Percentiles rank a stretch among this genome's conserved stretches.
Evolutionary conservation across 352 stramenopile genomes (phyloP).

Genomic region (Plasmopara halstedii): DNA sequence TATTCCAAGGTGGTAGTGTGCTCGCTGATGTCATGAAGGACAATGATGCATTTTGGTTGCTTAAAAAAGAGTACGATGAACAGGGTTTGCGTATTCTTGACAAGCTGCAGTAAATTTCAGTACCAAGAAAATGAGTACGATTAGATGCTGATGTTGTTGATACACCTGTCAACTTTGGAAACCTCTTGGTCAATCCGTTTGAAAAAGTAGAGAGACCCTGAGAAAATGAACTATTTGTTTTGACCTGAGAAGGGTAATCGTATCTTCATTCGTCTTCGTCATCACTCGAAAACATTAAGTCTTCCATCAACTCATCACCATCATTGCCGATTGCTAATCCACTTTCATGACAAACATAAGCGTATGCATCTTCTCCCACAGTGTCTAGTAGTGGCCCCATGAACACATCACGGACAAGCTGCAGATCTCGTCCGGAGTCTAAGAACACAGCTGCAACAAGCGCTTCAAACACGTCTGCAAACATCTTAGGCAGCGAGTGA

Average conservation of each 20-base stretch:
- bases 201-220: neutral
- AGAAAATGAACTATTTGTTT: too few relatives aligned
- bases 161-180: neutral
- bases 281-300: conserved; percentile 36
- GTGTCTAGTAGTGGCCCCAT: conserved; percentile 64
- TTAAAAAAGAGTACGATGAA: conserved; percentile 93
- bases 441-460: conserved; percentile 83
- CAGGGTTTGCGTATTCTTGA: conserved; percentile 81
- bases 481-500: conserved; percentile 71
- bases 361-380: conserved; percentile 62
- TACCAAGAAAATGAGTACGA: neutral
- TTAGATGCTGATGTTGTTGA: neutral
- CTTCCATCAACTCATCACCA: conserved; percentile 36
- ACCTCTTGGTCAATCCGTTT: neutral
- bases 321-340: conserved; percentile 35
- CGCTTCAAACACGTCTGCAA: conserved; percentile 83
- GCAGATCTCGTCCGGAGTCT: conserved; percentile 63
- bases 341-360: conserved; percentile 69
- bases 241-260: neutral
- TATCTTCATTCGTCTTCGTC: conserved; percentile 21
- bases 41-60: conserved; percentile 92
- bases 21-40: conserved; percentile 93
- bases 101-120: conserved; percentile 52
- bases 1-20: conserved; percentile 91
- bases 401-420: conserved; percentile 75